phyloP scores from a whole-genome alignment of 2,329 filamentous ascomycete species.

The Blastomyces gilchristii region DNA sequence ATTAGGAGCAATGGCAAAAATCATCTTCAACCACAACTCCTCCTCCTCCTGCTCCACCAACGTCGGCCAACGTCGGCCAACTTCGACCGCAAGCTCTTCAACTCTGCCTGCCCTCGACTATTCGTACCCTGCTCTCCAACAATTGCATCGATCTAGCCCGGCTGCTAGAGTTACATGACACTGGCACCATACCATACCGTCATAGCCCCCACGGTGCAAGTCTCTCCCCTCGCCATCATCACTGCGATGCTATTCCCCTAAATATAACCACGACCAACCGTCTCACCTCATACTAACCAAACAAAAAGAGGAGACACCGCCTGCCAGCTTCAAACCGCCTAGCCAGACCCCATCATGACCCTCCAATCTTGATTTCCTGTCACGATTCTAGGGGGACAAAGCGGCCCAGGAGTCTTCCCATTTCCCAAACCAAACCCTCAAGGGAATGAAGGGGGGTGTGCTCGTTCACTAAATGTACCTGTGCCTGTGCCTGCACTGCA shows the following conservation, averaged over 20 bases:
- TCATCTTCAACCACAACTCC: too few species aligned
- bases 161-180: neutral
- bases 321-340: neutral
- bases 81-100: neutral
- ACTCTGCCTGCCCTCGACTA: neutral
- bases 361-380: constrained; percentile 4
- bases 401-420: neutral
- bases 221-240: neutral
- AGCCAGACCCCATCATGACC: neutral
- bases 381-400: neutral
- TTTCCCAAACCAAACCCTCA: neutral
- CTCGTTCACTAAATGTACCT: neutral
- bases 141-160: neutral
- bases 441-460: neutral
- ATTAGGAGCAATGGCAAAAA: too few species aligned
- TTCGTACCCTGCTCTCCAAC: neutral
- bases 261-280: too few species aligned
- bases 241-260: neutral
- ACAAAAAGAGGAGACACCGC: neutral
- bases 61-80: neutral
- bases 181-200: neutral
- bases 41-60: neutral
- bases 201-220: neutral
- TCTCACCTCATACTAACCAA: neutral
- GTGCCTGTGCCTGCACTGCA: neutral